phyloP scores from a whole-genome alignment of 164 flowering plant species.

The Litsea cubeba region DNA sequence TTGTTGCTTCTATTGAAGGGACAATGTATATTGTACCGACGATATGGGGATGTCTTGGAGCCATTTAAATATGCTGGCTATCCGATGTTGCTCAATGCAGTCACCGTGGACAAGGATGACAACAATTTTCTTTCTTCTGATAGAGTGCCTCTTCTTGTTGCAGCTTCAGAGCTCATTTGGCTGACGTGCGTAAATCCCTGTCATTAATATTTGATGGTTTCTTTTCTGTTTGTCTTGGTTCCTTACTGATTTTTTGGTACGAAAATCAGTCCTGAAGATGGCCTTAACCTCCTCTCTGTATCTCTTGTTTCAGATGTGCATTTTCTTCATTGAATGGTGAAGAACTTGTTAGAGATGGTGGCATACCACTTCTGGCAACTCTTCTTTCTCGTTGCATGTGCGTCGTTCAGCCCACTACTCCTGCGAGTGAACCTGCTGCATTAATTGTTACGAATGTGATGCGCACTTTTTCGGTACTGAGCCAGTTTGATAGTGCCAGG shows the following conservation, averaged over 20 bases:
- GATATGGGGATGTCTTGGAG: conserved; percentile 82
- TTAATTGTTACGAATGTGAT: conserved; percentile 87
- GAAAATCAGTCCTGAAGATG: conserved; percentile 1
- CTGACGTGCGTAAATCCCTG: conserved; percentile 55
- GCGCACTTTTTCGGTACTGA: conserved; percentile 78
- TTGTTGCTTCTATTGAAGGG: conserved; percentile 89
- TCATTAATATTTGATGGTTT: conserved; percentile 5
- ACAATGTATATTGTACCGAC: conserved; percentile 89
- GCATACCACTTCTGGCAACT: conserved; percentile 77
- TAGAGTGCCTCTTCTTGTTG: conserved; percentile 90
- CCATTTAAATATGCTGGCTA: conserved; percentile 99
- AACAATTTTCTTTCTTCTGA: conserved; percentile 90
- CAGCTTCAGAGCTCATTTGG: conserved; percentile 95
- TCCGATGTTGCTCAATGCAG: conserved; percentile 91
- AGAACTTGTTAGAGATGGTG: conserved; percentile 97
- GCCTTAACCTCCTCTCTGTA: neutral
- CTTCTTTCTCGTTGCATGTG: conserved; percentile 98
- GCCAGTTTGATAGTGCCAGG: conserved; percentile 95
- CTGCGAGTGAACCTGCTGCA: conserved; percentile 82
- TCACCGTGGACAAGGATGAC: conserved; percentile 93
- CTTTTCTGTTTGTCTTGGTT: conserved; percentile 2
- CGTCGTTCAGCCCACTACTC: conserved; percentile 92
- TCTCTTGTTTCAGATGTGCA: conserved; percentile 60
- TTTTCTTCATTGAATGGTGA: conserved; percentile 96
- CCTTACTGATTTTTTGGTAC: neutral